These are phyloP conservation scores for Sparassis latifolia DNA, from an alignment of 1,284 basidiomycete genomes.

Conservation along the genomic window DNA sequence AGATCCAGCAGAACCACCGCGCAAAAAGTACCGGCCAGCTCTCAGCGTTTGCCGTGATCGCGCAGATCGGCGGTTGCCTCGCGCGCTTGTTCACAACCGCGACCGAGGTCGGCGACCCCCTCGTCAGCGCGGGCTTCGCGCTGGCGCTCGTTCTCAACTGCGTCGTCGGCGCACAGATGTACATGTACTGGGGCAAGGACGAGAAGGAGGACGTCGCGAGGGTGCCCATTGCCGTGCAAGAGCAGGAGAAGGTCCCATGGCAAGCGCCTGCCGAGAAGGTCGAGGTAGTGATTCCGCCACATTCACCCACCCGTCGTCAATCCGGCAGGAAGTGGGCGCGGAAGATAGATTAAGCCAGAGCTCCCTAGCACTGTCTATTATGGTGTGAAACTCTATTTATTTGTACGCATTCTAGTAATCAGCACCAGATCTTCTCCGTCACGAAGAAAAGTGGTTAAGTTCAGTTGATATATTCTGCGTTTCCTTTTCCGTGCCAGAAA, in stretches of 20 bases:
- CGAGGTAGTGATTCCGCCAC: conserved; percentile 36
- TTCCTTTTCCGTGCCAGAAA: background rate
- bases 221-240: conserved; percentile 12
- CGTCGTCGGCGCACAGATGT: conserved; percentile 77
- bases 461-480: background rate
- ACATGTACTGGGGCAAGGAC: conserved; percentile 72
- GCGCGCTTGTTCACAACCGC: conserved; percentile 87
- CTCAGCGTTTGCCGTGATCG: conserved; percentile 81
- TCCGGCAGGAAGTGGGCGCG: conserved; percentile 62
- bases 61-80: conserved; percentile 78
- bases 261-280: conserved; percentile 28
- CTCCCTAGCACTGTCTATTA: background rate
- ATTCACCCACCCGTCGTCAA: conserved; percentile 34
- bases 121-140: conserved; percentile 77
- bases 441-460: background rate
- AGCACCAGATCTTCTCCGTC: background rate
- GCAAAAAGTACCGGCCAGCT: conserved; percentile 83
- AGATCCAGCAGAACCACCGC: conserved; percentile 75
- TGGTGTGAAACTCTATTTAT: background rate
- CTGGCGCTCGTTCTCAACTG: conserved; percentile 76
- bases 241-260: conserved; percentile 25
- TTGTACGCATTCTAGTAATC: background rate
- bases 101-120: conserved; percentile 75
- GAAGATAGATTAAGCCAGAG: conserved; percentile 46
- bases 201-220: conserved; percentile 29